phyloP scores from a whole-genome alignment of 2,329 filamentous ascomycete genomes.

The Penicillium sp. region DNA sequence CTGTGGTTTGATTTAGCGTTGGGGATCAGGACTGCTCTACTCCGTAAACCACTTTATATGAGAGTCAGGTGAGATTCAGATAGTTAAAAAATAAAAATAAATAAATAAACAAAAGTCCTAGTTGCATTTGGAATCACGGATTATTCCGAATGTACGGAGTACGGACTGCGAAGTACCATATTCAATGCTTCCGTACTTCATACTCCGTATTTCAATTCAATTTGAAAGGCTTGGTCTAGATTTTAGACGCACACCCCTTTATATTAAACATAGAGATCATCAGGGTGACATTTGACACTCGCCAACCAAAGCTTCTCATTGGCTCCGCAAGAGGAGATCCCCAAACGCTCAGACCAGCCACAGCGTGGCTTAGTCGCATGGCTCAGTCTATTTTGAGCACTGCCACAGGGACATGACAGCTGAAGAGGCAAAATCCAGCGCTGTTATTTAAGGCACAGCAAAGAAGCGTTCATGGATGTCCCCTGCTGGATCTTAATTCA shows the following conservation, averaged over 20 bases:
- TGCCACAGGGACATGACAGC: conserved; percentile 8
- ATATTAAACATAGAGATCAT: not conserved
- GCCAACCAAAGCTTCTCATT: not conserved
- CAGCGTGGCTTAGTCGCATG: conserved; percentile 13
- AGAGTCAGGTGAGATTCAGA: not conserved
- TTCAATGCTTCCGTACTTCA: not conserved
- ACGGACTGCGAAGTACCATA: not conserved
- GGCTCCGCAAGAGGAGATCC: not conserved
- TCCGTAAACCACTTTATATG: not conserved
- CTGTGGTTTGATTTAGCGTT: not conserved
- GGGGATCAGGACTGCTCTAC: not conserved
- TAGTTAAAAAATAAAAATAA: not conserved
- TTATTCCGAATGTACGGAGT: not conserved
- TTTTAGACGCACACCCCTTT: not conserved
- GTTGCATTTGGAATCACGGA: conserved; percentile 5
- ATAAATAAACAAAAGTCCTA: not conserved
- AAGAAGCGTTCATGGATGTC: not conserved
- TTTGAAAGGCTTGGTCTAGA: not conserved
- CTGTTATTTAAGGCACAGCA: not conserved
- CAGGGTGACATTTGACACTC: not conserved
- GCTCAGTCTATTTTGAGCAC: conserved; percentile 4
- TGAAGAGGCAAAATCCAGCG: not conserved
- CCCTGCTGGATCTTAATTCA: not conserved
- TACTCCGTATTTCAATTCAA: not conserved
- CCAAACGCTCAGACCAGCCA: conserved; percentile 4